Evolutionary conservation across 805 yeast genomes (phyloP).

Genomic region (Allodekkera sacchari): DNA sequence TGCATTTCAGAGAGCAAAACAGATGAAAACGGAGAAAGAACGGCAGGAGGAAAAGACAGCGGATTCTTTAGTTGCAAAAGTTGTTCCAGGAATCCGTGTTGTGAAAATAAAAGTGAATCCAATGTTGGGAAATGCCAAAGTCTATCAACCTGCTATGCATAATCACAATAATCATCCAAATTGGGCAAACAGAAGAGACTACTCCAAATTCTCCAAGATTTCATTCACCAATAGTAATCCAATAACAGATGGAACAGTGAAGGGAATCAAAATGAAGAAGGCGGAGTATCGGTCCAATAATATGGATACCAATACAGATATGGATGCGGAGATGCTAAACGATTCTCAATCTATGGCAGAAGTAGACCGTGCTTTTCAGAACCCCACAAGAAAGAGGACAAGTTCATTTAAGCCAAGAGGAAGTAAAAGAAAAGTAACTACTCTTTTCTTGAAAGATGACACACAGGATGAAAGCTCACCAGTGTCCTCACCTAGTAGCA

Average conservation of each 20-base stretch:
- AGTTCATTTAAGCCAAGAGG: neutral
- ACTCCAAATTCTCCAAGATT: constrained; percentile 11
- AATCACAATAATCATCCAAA: constrained; percentile 4
- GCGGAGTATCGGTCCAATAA: constrained; percentile 10
- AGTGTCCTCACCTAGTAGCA: too few relatives aligned
- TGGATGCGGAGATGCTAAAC: constrained; percentile 1
- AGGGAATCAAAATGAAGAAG: constrained; percentile 11
- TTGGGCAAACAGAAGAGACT: constrained; percentile 14
- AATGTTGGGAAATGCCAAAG: constrained; percentile 1
- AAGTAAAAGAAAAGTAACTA: constrained; percentile 2
- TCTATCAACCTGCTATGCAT: constrained; percentile 1
- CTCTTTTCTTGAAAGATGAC: constrained; percentile 1
- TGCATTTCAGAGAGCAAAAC: constrained; percentile 11
- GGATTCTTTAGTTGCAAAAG: constrained; percentile 1
- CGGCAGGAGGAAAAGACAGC: constrained; percentile 3
- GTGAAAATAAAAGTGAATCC: constrained; percentile 8
- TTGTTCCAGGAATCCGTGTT: neutral
- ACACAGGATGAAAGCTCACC: neutral
- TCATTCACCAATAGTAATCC: constrained; percentile 9
- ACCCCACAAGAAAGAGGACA: constrained; percentile 2
- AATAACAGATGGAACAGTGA: constrained; percentile 13
- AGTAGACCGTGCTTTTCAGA: constrained; percentile 4
- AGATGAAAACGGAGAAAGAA: constrained; percentile 7
- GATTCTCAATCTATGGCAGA: constrained; percentile 4
- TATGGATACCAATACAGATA: constrained; percentile 4